Evolutionary conservation across 2,329 filamentous ascomycete genomes (phyloP).

Genomic region (Nemania abortiva): DNA sequence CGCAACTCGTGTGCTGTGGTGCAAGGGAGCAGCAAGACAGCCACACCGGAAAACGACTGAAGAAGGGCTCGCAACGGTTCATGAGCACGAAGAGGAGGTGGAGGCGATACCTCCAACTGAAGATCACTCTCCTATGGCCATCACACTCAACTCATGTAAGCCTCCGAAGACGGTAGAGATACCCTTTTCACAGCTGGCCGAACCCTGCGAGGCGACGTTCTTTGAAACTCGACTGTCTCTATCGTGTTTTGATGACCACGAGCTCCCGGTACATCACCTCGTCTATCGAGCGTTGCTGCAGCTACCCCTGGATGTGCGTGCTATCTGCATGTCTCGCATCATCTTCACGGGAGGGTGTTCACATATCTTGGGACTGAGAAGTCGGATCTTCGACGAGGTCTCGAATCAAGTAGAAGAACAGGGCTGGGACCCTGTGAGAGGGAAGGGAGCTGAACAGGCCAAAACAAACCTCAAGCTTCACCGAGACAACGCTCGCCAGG

Average conservation of each 20-base stretch:
- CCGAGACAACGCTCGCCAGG: conserved; percentile 48
- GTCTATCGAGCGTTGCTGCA: conserved; percentile 81
- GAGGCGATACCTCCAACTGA: conserved; percentile 48
- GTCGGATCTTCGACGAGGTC: conserved; percentile 81
- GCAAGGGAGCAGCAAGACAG: conserved; percentile 60
- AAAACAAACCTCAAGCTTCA: conserved; percentile 60
- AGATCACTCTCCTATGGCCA: conserved; percentile 55
- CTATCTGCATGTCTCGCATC: conserved; percentile 88
- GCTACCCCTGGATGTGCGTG: conserved; percentile 84
- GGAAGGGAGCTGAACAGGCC: conserved; percentile 72
- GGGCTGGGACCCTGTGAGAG: conserved; percentile 83
- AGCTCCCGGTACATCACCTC: conserved; percentile 80
- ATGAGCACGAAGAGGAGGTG: conserved; percentile 68
- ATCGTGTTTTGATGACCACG: conserved; percentile 83
- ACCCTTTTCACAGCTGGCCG: conserved; percentile 76
- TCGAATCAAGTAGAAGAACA: conserved; percentile 72
- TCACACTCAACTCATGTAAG: conserved; percentile 61
- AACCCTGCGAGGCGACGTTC: conserved; percentile 80
- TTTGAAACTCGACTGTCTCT: conserved; percentile 69
- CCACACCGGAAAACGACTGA: conserved; percentile 48
- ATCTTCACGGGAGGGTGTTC: conserved; percentile 87
- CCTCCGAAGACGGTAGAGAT: conserved; percentile 71
- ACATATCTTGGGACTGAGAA: conserved; percentile 81
- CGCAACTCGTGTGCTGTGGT: conserved; percentile 82
- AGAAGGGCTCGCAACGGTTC: conserved; percentile 62